Evolutionary conservation across 345 rosid species (phyloP), one percentile per base, ranked within the genome.

Genomic region (Salix purpurea): DNA sequence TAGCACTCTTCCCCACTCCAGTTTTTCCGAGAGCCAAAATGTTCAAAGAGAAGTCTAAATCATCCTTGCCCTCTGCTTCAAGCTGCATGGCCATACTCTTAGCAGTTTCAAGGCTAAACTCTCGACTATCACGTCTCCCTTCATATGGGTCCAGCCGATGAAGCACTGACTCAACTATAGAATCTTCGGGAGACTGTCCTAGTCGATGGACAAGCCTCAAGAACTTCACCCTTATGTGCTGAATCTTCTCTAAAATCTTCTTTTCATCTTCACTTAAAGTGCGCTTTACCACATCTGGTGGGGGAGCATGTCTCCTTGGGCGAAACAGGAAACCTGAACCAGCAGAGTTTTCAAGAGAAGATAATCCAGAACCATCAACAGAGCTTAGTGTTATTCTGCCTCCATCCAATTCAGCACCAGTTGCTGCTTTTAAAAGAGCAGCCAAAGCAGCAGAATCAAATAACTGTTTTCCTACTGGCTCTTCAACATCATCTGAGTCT

Each of bases 1-100:
- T 91, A 68, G 99, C 96, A 81, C 99, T 95, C 82, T 96, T 96
- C 12, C 98, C 99, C 77, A 93, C 97, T 66, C 99, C 97, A 11
- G 96, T 85, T 85, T 96, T 93, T 69, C 98, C 99, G 58, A 96
- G 90, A 72, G 90, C 97, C 81, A 96, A 84, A 79, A 93, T 86
- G 86, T 88, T 96, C 84, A 93, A 74, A 73, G 94, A 85, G 81
- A 91, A 87, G 81, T 84, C 73, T 69, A 93, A 83, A 73, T 90
- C 92, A 78, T 90, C 90, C 56, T 81, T 85, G 62, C 86, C 84
- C 81, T 88, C 90, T 28, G 83, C 84, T 80, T 96, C 99, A 79
- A 85, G 90, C 85, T 90, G 90, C 54, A 85, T 74, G 79, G 99
- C 96, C 76, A 74, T 82, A 77, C 80, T 86, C 85, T 91, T 93